These are phyloP conservation scores for Echeveria elegans DNA, from an alignment of 164 flowering plant species.

Conservation along the genomic window DNA sequence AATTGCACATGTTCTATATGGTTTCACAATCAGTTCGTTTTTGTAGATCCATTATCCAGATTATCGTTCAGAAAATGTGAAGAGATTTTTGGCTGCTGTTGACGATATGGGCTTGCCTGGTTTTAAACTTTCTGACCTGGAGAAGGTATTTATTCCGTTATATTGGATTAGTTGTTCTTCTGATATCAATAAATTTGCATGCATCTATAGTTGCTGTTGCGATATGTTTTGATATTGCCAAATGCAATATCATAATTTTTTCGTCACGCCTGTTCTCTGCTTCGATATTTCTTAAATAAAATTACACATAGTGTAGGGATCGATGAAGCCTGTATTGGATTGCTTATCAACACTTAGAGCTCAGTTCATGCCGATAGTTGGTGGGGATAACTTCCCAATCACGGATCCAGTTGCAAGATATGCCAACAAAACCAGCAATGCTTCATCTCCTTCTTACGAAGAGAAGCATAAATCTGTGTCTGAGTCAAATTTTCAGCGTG, in stretches of 20 bases:
- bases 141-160: slow-evolving; percentile 33
- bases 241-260: not conserved
- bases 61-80: slow-evolving; percentile 28
- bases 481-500: slow-evolving; percentile 28
- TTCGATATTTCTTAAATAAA: not conserved
- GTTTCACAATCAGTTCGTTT: slow-evolving; percentile 6
- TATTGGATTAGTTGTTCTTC: not conserved
- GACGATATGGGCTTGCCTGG: slow-evolving; percentile 55
- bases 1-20: not conserved
- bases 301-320: slow-evolving; percentile 24
- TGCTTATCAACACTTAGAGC: slow-evolving; percentile 29
- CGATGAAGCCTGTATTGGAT: slow-evolving; percentile 31
- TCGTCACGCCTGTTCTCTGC: not conserved
- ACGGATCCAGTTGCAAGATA: slow-evolving; percentile 12
- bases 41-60: slow-evolving; percentile 14
- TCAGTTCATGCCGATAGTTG: slow-evolving; percentile 15
- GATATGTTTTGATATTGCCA: no score
- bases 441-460: slow-evolving; percentile 20
- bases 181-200: not conserved
- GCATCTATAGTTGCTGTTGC: not conserved
- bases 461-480: slow-evolving; percentile 25
- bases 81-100: slow-evolving; percentile 47
- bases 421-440: slow-evolving; percentile 3
- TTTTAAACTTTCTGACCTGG: slow-evolving; percentile 53
- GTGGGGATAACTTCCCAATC: no score